Base-by-base conservation (phyloP, 1,284 basidiomycete species). In the Sporisorium scitamineum region DNA sequence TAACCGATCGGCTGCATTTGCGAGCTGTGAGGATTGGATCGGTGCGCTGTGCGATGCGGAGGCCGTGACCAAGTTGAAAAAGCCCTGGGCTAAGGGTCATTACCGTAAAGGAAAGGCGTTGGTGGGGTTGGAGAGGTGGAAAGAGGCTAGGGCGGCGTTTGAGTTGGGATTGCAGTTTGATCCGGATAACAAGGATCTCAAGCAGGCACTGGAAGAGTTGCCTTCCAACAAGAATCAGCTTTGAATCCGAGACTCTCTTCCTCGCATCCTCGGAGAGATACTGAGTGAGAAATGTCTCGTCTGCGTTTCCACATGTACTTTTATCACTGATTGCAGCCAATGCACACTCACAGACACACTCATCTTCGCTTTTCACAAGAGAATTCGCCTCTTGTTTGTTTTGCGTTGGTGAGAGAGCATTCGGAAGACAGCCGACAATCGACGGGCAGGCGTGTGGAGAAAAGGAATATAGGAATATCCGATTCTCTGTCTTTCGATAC, bases 61-160 rank as follows among this genome's bases (percentile, higher is more conserved):
- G 70, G 91, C 91, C 1, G 94, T 97, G 77, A 92, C 96, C 48
- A 87, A 90, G 74, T 87, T 97, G 61, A 93, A 94, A 85, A 89
- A 91, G 64, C 91, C 91, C 29, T 99, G 96, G 96, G 90, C 92
- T 79, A 98, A 98, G 85, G 96, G 95, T 0, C 94, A 98, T 85
- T 97, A 96, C 88, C 89, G 96, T 74, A 96, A 92, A 79, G 94
- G 92, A 3, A 93, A 92, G 85, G 94, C 96, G 0, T 87, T 98
- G 50, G 88, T 92, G 5, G 93, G 90, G n/a, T 87, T 99, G 61
- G 88, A 89, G 14, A 88, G 89, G 52, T 87, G 90, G 58, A 87
- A 90, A 39, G 94, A 97, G 58, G 95, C 95, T 3, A 90, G 89
- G 71, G 93, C 95, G 52, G 92, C 94, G 3, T 88, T 94, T 62